phyloP scores from a whole-genome alignment of 257 asterid species.

The Primulina tabacum region DNA sequence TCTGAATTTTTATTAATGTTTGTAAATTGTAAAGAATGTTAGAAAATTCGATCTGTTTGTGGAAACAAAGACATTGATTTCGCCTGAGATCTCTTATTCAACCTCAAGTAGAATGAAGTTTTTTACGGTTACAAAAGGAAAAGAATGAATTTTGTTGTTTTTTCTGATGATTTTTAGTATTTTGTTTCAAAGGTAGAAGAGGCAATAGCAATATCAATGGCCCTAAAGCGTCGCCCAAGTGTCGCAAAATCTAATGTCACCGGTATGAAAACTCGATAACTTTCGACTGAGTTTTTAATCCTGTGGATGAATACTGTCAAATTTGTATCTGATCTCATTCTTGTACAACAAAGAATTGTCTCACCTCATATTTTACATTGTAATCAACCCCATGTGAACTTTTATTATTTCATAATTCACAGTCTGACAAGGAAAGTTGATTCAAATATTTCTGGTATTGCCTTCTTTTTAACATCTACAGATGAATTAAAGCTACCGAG shows the following conservation, averaged over 20 bases:
- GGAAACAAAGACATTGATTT: background rate
- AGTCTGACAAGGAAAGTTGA: background rate
- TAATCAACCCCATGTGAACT: background rate
- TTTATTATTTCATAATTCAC: too few species aligned
- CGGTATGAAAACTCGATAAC: slow-evolving; percentile 33
- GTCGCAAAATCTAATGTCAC: slow-evolving; percentile 37
- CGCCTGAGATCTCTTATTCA: background rate
- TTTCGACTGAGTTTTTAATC: background rate
- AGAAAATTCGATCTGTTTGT: background rate
- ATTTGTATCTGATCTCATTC: slow-evolving; percentile 1
- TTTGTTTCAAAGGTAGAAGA: slow-evolving; percentile 68
- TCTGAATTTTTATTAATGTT: background rate
- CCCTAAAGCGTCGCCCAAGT: slow-evolving; percentile 63
- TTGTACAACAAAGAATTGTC: background rate
- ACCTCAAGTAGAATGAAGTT: background rate
- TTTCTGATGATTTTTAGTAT: slow-evolving; percentile 3
- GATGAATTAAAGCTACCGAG: slow-evolving; percentile 45
- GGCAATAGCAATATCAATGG: slow-evolving; percentile 82
- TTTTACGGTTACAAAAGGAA: background rate
- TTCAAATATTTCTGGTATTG: background rate
- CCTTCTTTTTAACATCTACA: slow-evolving; percentile 18
- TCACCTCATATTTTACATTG: background rate
- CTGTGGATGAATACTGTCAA: background rate
- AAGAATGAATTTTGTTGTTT: background rate
- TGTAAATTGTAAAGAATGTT: too few species aligned